Conservation (phyloP, 345 rosid species). For the Salix koriyanagi region DNA sequence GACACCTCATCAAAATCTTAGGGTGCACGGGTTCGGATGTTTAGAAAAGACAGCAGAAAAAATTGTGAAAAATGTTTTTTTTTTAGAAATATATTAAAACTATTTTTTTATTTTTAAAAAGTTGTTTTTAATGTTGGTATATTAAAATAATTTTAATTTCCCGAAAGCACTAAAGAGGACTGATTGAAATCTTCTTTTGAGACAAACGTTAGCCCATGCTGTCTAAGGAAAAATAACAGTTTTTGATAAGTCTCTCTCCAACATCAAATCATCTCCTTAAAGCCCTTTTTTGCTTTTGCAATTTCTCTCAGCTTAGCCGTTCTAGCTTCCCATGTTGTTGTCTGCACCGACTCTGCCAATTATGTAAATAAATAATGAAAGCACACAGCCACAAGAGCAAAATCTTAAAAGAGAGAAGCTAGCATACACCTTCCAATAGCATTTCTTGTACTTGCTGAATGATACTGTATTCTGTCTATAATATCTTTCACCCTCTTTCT, state of each 20-base stretch:
- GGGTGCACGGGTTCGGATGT: neutral
- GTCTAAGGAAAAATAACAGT: constrained; percentile 9
- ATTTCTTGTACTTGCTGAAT: neutral
- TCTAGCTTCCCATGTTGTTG: constrained; percentile 1
- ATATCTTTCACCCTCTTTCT: constrained; percentile 9
- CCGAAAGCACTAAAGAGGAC: constrained; percentile 10
- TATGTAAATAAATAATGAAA: neutral
- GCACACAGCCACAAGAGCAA: neutral
- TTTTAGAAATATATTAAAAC: too few species aligned
- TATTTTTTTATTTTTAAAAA: too few species aligned
- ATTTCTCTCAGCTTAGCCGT: neutral
- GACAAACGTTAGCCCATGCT: constrained; percentile 10
- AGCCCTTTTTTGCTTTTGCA: neutral
- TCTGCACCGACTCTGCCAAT: neutral
- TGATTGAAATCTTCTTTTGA: constrained; percentile 26
- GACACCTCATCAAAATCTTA: neutral
- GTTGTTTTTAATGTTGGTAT: rapidly evolving
- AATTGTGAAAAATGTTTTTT: too few species aligned
- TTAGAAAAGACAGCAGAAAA: too few species aligned
- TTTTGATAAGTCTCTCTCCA: constrained; percentile 14
- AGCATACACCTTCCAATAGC: neutral
- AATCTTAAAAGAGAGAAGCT: neutral
- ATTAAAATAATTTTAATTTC: too few species aligned
- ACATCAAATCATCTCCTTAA: constrained; percentile 7
- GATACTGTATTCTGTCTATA: constrained; percentile 4